Base-by-base conservation (phyloP, 305 asterid species). In the Fraxinus sp. region DNA sequence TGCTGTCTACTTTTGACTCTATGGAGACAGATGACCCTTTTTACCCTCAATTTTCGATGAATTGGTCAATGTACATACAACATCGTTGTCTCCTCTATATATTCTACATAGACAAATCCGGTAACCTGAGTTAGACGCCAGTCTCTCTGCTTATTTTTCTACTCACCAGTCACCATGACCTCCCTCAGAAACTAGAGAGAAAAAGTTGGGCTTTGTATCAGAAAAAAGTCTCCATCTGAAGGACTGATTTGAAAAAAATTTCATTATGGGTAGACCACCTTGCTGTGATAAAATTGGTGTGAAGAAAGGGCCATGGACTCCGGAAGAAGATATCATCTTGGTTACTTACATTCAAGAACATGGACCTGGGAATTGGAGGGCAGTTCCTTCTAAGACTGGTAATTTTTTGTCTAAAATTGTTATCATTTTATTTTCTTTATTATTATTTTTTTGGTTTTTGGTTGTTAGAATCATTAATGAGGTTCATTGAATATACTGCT, bases 271-370 rank as follows among this genome's bases (percentile, higher is more conserved):
- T 24, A 90, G 97, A 26, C 95, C 94, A 80, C 94, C 97, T 84
- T 90, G 95, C 80, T 93, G 97, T 37, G 93, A 91, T 64, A 93
- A 89, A 84, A 82, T 85, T 66, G 93, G 95, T 11, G 94, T 91
- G 76, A 93, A 93, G 85, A 93, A 93, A 84, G 97, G 97, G 77
- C 97, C 97, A 55, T 93, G 97, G 97, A 91, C 97, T 18, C 97
- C 97, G 0, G 97, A 93, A 86, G 97, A 93, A 79, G 97, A 93
- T 41, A 91, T 93, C 83, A 86, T 87, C 86, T 84, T 93, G 82
- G 97, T 93, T 22, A 87, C 95, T 8, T 93, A 93, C 86, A 90
- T 93, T 87, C 97, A 93, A 86, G 90, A 93, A 84, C 88, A 93
- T 80, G 97, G 97, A 11, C 93, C 97, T 68, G 94, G 92, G 0